Conservation (phyloP, 2,329 filamentous ascomycete species). For the Xylariaceae sp. region DNA sequence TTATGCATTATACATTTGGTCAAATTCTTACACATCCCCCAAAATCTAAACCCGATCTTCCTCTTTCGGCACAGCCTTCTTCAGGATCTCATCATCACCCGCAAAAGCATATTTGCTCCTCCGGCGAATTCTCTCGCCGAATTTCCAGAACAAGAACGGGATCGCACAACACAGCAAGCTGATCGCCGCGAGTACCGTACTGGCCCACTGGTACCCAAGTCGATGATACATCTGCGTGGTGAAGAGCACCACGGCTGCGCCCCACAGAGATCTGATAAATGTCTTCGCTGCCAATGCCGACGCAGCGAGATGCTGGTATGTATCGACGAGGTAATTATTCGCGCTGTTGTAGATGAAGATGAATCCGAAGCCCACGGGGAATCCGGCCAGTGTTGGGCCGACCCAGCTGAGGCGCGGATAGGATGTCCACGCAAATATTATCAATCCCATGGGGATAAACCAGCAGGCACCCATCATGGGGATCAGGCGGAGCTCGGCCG, state of each 20-base stretch:
- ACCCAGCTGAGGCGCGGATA: slow-evolving; percentile 64
- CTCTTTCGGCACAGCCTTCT: too few relatives aligned
- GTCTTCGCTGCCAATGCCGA: slow-evolving; percentile 80
- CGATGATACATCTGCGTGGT: slow-evolving; percentile 76
- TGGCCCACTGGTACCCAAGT: slow-evolving; percentile 73
- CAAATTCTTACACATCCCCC: too few relatives aligned
- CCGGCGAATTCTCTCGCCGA: slow-evolving; percentile 66
- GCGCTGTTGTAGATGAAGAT: slow-evolving; percentile 80
- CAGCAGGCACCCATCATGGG: slow-evolving; percentile 79
- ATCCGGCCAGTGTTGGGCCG: slow-evolving; percentile 67
- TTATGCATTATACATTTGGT: too few relatives aligned
- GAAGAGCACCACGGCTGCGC: slow-evolving; percentile 72
- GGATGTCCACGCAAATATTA: slow-evolving; percentile 60
- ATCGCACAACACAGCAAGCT: slow-evolving; percentile 75
- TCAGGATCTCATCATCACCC: slow-evolving; percentile 42
- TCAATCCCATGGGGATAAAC: slow-evolving; percentile 59
- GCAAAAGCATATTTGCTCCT: slow-evolving; percentile 70
- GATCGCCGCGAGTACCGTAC: slow-evolving; percentile 67
- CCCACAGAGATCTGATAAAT: slow-evolving; percentile 75
- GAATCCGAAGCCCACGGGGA: slow-evolving; percentile 73
- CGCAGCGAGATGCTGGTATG: slow-evolving; percentile 68
- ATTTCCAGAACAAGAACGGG: slow-evolving; percentile 77
- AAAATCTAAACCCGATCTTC: too few relatives aligned
- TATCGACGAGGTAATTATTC: slow-evolving; percentile 68
- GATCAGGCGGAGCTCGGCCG: slow-evolving; percentile 72